Evolutionary conservation across 176 grass and related monocot genomes (phyloP), one percentile per base, ranked within the genome.

Genomic region (Dactylis glomerata): DNA sequence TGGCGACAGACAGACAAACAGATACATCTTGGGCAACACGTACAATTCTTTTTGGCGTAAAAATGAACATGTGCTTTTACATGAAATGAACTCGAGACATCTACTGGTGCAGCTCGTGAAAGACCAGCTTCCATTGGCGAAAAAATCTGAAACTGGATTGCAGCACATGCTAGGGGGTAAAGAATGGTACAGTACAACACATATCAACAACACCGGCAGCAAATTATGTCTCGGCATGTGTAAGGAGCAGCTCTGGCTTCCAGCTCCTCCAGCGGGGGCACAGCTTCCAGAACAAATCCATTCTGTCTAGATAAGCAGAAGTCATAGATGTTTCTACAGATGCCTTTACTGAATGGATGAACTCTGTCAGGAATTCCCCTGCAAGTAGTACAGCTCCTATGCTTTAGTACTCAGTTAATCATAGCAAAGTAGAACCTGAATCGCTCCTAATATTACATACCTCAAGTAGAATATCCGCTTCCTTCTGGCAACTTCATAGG

Each of bases 401-500:
- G 52, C 58, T 82, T 82, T 22, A 79, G 50, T 36, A 69, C n/a
- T 42, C 11, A 78, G 27, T 49, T 34, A 73, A 38, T 8, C 1
- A 65, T 68, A n/a, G 73, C 34, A 55, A 88, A 64, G 5, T 4
- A 40, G 34, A 47, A 36, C 34, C 7, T 46, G 28, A 79, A 51
- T 55, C n/a, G 1, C 38, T 37, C 6, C 23, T 74, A 52, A 32
- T 59, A 80, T 52, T 82, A 16, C n/a, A 74, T 92, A 99, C 97
- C 86, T 99, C 81, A 99, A 41, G 82, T 99, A 99, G 17, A 83
- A 83, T 84, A 94, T 92, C 17, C 97, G 86, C 46, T 79, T 92
- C 75, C 91, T 96, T 81, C 93, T 91, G 9, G 92, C 97, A 76
- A 94, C 86, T 85, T 99, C 97, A 3, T 94, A 99, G 20, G 97